Conservation (phyloP, 1,139 yeast genomes). For the Blastobotrys malaysiensis region DNA sequence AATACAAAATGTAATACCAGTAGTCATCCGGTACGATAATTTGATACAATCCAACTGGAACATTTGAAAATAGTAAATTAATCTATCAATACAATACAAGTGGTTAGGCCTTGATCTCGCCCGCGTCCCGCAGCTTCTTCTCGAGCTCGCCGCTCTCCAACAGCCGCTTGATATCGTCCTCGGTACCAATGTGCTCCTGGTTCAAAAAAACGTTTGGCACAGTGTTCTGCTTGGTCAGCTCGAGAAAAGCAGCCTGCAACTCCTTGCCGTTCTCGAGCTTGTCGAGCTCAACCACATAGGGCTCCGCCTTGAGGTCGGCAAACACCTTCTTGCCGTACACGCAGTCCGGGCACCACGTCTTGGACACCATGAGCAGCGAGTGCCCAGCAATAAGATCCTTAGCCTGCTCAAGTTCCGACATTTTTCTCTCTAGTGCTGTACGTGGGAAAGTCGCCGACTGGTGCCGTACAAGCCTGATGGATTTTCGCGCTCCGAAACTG, state of each 20-base stretch:
- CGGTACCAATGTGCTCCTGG: constrained; percentile 42
- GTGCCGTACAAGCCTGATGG: not conserved
- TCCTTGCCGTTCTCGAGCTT: constrained; percentile 51
- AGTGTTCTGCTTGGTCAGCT: constrained; percentile 60
- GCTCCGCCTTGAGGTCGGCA: constrained; percentile 47
- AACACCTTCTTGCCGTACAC: constrained; percentile 54
- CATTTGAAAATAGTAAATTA: no score
- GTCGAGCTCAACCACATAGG: constrained; percentile 58
- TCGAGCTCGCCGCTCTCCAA: constrained; percentile 27
- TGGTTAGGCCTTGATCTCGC: constrained; percentile 17
- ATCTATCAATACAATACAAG: not conserved
- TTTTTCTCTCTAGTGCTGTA: not conserved
- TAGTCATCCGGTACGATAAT: no score
- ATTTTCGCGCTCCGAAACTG: not conserved
- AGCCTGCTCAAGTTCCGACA: constrained; percentile 33
- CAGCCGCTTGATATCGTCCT: constrained; percentile 23
- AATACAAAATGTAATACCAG: no score
- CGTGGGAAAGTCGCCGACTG: not conserved
- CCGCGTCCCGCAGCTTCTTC: constrained; percentile 19
- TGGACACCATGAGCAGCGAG: constrained; percentile 54
- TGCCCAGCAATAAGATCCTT: constrained; percentile 42
- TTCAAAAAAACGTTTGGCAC: constrained; percentile 65
- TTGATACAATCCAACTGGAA: no score
- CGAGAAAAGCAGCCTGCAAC: constrained; percentile 56
- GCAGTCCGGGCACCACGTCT: constrained; percentile 78